Evolutionary conservation across 208 protist species (phyloP).

Genomic region (Novymonas esmeraldas): DNA sequence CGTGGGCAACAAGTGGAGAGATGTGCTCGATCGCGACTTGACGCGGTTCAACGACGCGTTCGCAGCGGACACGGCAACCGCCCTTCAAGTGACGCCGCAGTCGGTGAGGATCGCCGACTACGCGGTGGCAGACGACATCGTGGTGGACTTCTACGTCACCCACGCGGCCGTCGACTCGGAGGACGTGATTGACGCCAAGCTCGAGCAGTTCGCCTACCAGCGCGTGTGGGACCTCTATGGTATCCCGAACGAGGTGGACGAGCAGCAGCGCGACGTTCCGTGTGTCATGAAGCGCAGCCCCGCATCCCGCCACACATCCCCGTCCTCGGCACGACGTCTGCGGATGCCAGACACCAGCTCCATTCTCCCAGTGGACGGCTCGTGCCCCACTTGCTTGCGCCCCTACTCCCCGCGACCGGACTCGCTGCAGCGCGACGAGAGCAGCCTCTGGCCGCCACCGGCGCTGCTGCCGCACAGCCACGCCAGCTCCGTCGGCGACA

Average conservation of each 20-base stretch:
- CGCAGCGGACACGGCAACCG: constrained; percentile 47
- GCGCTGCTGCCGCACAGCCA: background rate
- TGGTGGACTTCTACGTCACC: constrained; percentile 62
- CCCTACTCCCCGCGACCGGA: constrained; percentile 9
- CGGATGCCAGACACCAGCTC: constrained; percentile 3
- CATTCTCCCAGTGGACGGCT: background rate
- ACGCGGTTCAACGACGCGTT: constrained; percentile 50
- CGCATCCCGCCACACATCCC: constrained; percentile 17
- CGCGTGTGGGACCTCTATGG: constrained; percentile 64
- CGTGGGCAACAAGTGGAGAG: constrained; percentile 57
- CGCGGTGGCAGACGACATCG: constrained; percentile 47
- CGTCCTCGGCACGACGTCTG: constrained; percentile 8
- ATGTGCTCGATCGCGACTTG: constrained; percentile 34
- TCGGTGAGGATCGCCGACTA: constrained; percentile 49
- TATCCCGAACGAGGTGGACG: constrained; percentile 27
- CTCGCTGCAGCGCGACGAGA: background rate
- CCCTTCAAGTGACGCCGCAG: constrained; percentile 33
- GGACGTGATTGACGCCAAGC: constrained; percentile 37
- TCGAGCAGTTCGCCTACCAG: constrained; percentile 44
- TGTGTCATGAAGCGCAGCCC: constrained; percentile 45
- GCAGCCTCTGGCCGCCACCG: background rate
- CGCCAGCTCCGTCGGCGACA: constrained; percentile 16
- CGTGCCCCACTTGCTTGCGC: constrained; percentile 28
- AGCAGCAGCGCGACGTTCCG: constrained; percentile 25
- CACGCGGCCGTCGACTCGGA: constrained; percentile 35